Evolutionary conservation across 148 eudicot genomes (phyloP).

Genomic region (Chenopodium album): DNA sequence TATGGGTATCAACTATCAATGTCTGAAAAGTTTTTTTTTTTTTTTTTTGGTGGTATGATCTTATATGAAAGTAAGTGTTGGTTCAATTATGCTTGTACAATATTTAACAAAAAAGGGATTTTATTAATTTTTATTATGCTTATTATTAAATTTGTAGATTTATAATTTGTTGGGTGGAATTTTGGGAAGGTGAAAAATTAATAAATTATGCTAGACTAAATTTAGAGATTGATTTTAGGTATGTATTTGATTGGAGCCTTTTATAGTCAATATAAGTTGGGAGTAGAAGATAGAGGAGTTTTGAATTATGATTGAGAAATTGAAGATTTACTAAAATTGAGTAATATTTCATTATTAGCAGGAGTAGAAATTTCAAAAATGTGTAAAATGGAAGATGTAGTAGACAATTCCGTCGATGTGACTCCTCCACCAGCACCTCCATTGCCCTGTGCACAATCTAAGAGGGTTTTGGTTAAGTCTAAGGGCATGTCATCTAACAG

Average conservation of each 20-base stretch:
- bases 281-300: neutral
- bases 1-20: neutral
- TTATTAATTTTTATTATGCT: neutral
- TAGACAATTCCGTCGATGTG: slow-evolving; percentile 10
- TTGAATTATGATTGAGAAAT: slow-evolving; percentile 7
- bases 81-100: neutral
- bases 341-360: neutral
- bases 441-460: slow-evolving; percentile 31
- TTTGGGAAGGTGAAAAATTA: too few species aligned
- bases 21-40: too few species aligned
- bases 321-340: neutral
- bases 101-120: neutral
- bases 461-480: slow-evolving; percentile 27
- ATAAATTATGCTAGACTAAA: neutral
- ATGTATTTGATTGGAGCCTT: neutral
- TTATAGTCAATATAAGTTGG: neutral
- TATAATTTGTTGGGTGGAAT: too few species aligned
- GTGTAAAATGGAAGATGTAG: slow-evolving; percentile 30
- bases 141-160: too few species aligned
- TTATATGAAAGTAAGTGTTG: neutral
- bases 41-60: neutral
- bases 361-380: slow-evolving; percentile 5
- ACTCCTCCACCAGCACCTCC: slow-evolving; percentile 43
- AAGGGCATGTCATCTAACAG: slow-evolving; percentile 8
- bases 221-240: neutral